Base-by-base conservation (phyloP, 2,329 filamentous ascomycete genomes). In the Sporothrix brasiliensis region DNA sequence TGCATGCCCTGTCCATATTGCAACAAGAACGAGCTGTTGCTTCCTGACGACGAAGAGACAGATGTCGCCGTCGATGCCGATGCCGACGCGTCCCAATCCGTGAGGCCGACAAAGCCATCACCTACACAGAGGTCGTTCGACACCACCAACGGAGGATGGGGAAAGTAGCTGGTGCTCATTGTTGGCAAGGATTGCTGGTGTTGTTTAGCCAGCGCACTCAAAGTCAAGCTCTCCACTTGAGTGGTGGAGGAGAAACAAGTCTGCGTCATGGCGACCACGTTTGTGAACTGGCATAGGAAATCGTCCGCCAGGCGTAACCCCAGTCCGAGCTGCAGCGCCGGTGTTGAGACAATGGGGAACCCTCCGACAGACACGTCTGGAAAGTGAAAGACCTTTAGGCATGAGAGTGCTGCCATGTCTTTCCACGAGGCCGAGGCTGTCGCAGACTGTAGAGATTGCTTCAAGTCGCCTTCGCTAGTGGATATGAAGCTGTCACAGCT, bases 291-390 rank as follows among this genome's bases (percentile, higher is more conserved):
- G 41, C 74, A 75, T 16, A 82, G 75, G 54, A 82, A 81, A 73
- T 81, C 79, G 70, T 81, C 79, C 5, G 79, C 80, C n/a, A 83
- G 75, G 72, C 81, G 80, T 41, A 82, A 76, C 2, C 80, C 81
- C 24, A 83, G 76, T 13, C 78, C 81, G 78, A 82, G 81, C 71
- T 82, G 81, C 47, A 82, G 75, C n/a, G 78, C 77, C 1, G 80
- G 79, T 4, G 80, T 78, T 14, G 80, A 79, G 60, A 80, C 79
- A 19, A 82, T 78, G 4, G 80, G 77, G 58, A 81, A 81, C 3
- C 79, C 79, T 4, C 81, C 81, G 2, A 82, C 77, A 4, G 79
- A 80, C 4, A 82, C 80, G 63, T 80, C 78, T 13, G 81, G 81
- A 1, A 83, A 77, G 67, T 79, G 79, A 77, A 80, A 82, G 61